These are phyloP conservation scores for Skeletonema potamos DNA, from an alignment of 108 stramenopile species.

Conservation along the genomic window DNA sequence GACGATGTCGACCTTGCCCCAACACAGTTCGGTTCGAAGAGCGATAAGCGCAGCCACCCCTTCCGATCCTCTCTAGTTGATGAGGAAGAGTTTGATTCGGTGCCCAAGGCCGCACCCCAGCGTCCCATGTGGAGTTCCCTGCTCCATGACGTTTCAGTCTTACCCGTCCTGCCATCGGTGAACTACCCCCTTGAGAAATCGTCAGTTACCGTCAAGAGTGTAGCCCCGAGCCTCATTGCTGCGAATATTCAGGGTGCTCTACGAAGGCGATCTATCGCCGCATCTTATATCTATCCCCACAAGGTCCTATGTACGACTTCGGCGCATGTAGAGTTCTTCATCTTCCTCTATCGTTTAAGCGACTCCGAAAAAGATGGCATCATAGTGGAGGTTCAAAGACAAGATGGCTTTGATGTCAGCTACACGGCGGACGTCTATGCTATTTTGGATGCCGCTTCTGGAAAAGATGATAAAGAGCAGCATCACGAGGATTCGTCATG, in stretches of 20 bases:
- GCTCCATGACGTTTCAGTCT: not conserved
- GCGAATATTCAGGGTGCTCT: conserved; percentile 55
- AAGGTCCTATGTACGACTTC: conserved; percentile 61
- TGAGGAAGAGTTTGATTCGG: not conserved
- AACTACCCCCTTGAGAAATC: conserved; percentile 59
- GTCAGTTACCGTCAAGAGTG: conserved; percentile 54
- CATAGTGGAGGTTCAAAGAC: conserved; percentile 79
- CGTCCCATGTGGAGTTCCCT: not conserved
- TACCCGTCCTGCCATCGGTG: conserved; percentile 56
- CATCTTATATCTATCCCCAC: conserved; percentile 50
- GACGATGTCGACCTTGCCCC: not conserved
- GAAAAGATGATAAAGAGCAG: conserved; percentile 6
- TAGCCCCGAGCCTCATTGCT: conserved; percentile 34
- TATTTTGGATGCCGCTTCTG: conserved; percentile 68
- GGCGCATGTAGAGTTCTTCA: conserved; percentile 63
- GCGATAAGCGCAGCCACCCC: not conserved
- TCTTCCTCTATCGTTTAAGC: conserved; percentile 65
- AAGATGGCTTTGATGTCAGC: conserved; percentile 48
- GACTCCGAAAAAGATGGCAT: conserved; percentile 51
- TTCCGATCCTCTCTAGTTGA: not conserved
- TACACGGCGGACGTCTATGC: conserved; percentile 58
- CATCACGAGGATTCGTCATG: not conserved
- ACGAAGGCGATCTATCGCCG: conserved; percentile 64
- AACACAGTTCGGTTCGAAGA: not conserved
- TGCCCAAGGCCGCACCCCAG: not conserved